Percentiles rank a stretch among this genome's conserved stretches.
phyloP scores from a whole-genome alignment of 768 basidiomycete species.

The Gloeopeniophorella convolvens region DNA sequence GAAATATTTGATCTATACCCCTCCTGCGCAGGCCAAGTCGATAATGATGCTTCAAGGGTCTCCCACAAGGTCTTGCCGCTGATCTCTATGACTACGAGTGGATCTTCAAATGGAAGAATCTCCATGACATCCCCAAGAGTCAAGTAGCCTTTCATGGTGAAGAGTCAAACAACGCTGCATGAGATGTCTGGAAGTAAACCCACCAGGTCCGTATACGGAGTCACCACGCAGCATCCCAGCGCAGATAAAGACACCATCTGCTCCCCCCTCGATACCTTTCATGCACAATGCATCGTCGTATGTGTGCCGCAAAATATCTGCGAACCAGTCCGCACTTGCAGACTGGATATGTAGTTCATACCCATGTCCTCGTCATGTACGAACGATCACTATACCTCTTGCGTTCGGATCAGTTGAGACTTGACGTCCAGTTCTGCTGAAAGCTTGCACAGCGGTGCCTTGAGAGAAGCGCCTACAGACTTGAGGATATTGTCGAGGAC shows the following conservation, averaged over 20 bases:
- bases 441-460: slow-evolving; percentile 70
- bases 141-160: slow-evolving; percentile 69
- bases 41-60: slow-evolving; percentile 63
- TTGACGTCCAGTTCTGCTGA: slow-evolving; percentile 63
- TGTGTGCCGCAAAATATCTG: slow-evolving; percentile 75
- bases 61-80: slow-evolving; percentile 78
- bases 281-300: slow-evolving; percentile 67
- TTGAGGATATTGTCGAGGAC: slow-evolving; percentile 60
- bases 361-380: not conserved
- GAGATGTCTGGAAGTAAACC: not conserved
- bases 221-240: slow-evolving; percentile 86
- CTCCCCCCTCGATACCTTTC: slow-evolving; percentile 47
- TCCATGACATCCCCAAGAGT: slow-evolving; percentile 85
- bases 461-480: slow-evolving; percentile 61
- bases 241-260: slow-evolving; percentile 77
- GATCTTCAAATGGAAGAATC: slow-evolving; percentile 85
- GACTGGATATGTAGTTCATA: slow-evolving; percentile 37
- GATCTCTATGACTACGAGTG: slow-evolving; percentile 72
- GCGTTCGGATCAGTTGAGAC: slow-evolving; percentile 65
- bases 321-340: slow-evolving; percentile 74
- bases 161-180: not conserved
- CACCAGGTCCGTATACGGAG: slow-evolving; percentile 77
- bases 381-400: slow-evolving; percentile 45
- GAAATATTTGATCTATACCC: slow-evolving; percentile 42
- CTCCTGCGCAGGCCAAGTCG: slow-evolving; percentile 85